Base-by-base conservation (phyloP, 2,329 filamentous ascomycete genomes). In the Kalmusia sp. region DNA sequence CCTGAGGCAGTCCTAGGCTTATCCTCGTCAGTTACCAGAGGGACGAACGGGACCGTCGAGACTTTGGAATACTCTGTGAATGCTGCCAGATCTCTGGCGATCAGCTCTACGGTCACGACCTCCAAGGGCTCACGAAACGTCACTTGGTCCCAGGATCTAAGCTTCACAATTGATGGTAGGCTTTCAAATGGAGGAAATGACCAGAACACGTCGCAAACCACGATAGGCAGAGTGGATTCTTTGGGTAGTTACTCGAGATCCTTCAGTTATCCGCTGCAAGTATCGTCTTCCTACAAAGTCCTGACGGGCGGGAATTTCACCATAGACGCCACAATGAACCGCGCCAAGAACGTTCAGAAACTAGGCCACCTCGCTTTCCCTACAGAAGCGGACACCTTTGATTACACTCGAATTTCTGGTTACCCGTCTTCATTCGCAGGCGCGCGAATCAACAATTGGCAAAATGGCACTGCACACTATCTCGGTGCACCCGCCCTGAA, bases 221-320 rank as follows among this genome's bases (percentile, higher is more conserved):
- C 82, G 1, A 74, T 71, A 0, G 86, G 86, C 5, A 68, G 70
- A 1, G 81, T 83, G 40, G 60, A 65, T 60, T 74, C 56, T 55
- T 67, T 71, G 1, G 64, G 60, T 27, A 70, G 65, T 3, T 80
- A 78, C 50, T 64, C 65, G 8, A 71, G 75, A 22, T 69, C 57
- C 4, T 89, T 87, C 67, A 71, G 71, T 7, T 91, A 89, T 62
- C 88, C 88, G 0, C 71, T 91, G 1, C 80, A 77, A 61, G 83
- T 84, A 41, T 84, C 83, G 61, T 82, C 80, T 14, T 80, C 80
- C 1, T 82, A 81, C 49, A 66, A 70, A 12, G 67, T 76, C 11
- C 65, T 79, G 22, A 48, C 76, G 2, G 62, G 59, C 15, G 78
- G 78, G 12, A 75, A 75, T 41, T 73, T 78, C 45, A 77, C 76